phyloP scores from a whole-genome alignment of 257 asterid genomes.

The Datura wrightii region DNA sequence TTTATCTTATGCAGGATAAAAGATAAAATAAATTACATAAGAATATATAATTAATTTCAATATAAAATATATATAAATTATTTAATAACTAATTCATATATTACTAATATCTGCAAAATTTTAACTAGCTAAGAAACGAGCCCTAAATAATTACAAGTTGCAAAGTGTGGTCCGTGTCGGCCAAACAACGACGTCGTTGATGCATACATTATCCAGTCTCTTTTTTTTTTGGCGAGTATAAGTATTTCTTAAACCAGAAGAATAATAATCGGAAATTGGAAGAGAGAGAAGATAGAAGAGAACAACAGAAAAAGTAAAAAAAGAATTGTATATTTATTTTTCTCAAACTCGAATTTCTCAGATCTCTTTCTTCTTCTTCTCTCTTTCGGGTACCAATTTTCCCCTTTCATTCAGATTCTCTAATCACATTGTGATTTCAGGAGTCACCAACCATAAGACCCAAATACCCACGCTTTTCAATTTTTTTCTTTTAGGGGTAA shows the following conservation, averaged over 20 bases:
- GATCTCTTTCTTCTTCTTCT: neutral
- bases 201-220: no score
- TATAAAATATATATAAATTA: no score
- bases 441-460: neutral
- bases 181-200: constrained; percentile 23
- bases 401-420: neutral
- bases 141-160: neutral
- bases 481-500: no score
- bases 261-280: neutral
- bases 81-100: no score
- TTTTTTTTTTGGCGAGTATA: no score
- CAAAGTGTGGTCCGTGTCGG: constrained; percentile 8
- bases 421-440: constrained; percentile 7
- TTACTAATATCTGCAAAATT: no score
- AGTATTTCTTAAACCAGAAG: neutral
- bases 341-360: constrained; percentile 30
- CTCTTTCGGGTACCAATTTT: neutral
- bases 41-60: no score
- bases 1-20: no score
- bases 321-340: neutral
- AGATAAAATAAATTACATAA: no score
- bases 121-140: no score
- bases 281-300: neutral
- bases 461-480: neutral
- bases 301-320: neutral